Percentiles rank a stretch among this genome's conserved stretches.
phyloP scores from a whole-genome alignment of 495 filamentous ascomycete species.

The Rostrohypoxylon terebratum region DNA sequence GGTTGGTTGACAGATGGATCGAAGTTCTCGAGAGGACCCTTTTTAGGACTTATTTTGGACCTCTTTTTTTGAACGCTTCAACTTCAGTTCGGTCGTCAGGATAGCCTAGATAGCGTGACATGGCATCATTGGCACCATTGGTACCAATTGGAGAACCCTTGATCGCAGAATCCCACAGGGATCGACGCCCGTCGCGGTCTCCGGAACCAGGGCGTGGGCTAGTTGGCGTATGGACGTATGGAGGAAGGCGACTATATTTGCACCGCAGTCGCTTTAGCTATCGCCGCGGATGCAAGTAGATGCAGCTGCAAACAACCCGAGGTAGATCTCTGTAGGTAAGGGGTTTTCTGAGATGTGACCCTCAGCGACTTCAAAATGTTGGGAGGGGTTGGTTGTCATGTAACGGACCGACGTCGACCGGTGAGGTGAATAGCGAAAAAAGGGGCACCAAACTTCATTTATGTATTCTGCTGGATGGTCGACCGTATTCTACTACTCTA shows the following conservation, averaged over 20 bases:
- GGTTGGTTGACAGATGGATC: constrained; percentile 23
- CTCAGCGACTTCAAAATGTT: constrained; percentile 20
- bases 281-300: constrained; percentile 46
- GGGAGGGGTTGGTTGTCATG: constrained; percentile 26
- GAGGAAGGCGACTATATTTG: constrained; percentile 18
- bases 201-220: constrained; percentile 29
- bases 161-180: constrained; percentile 40
- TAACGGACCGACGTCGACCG: constrained; percentile 29
- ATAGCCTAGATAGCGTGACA: constrained; percentile 48
- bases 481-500: constrained; percentile 4
- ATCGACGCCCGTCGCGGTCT: constrained; percentile 40
- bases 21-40: constrained; percentile 15
- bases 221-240: background rate
- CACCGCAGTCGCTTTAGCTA: constrained; percentile 39
- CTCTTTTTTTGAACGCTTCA: constrained; percentile 23
- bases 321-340: constrained; percentile 43
- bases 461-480: constrained; percentile 26
- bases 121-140: constrained; percentile 44
- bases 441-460: constrained; percentile 34
- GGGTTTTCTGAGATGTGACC: constrained; percentile 19
- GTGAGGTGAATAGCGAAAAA: constrained; percentile 20
- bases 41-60: background rate
- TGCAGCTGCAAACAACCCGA: constrained; percentile 45
- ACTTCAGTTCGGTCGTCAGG: constrained; percentile 19
- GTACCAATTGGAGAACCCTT: constrained; percentile 20